Conservation (phyloP, 306 rosid species). For the Nissolia schottii region DNA sequence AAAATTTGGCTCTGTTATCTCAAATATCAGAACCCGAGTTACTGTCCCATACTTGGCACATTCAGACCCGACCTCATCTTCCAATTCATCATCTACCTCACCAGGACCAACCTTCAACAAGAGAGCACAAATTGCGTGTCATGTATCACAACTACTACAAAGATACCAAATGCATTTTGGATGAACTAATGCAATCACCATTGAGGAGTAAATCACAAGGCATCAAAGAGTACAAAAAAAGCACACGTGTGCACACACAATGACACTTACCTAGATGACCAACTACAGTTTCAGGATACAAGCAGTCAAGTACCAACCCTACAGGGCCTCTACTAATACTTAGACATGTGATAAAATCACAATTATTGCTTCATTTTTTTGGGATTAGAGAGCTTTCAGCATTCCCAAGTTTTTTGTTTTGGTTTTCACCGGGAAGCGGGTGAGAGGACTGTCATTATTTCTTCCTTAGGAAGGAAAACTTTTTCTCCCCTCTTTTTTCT, state of each 20-base stretch:
- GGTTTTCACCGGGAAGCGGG: neutral
- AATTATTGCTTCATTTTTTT: neutral
- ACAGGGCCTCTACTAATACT: conserved; percentile 1
- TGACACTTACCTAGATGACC: neutral
- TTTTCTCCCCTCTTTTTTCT: neutral
- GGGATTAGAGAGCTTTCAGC: neutral
- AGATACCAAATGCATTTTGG: neutral
- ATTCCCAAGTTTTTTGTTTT: neutral
- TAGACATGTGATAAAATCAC: neutral
- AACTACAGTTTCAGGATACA: neutral
- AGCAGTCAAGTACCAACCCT: neutral
- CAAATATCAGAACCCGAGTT: conserved; percentile 91
- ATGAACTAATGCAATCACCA: neutral
- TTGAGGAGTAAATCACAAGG: neutral
- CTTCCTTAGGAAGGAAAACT: neutral
- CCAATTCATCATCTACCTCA: conserved; percentile 97
- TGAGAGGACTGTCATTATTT: neutral
- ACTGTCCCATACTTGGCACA: conserved; percentile 93
- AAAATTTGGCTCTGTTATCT: conserved; percentile 90
- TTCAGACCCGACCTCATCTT: conserved; percentile 96
- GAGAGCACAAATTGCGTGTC: conserved; percentile 20
- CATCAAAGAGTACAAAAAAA: neutral
- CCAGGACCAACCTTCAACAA: conserved; percentile 95
- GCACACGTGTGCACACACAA: neutral
- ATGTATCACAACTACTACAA: neutral